phyloP scores from a whole-genome alignment of 1,284 basidiomycete genomes.

The Moniliella sp. region DNA sequence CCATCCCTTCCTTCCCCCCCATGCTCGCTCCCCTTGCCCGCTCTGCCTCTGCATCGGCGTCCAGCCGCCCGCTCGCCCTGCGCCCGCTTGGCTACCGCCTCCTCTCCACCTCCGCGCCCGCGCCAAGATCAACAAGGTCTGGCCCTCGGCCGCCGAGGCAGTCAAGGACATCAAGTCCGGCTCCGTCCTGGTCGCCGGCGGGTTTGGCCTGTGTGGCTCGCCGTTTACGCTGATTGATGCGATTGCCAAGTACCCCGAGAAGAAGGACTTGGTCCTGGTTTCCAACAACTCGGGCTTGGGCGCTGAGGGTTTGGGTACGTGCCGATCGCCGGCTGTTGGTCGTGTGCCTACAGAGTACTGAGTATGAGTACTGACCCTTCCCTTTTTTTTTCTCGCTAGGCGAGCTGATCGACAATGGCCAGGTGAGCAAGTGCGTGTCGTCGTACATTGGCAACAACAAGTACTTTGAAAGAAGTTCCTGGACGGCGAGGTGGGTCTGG shows the following conservation, averaged over 20 bases:
- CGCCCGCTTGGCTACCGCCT: too few species aligned
- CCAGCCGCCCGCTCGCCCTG: too few species aligned
- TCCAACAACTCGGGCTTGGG: slow-evolving; percentile 29
- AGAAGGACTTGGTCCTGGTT: slow-evolving; percentile 23
- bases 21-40: too few species aligned
- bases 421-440: slow-evolving; percentile 22
- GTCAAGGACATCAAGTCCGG: slow-evolving; percentile 23
- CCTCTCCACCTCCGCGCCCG: too few species aligned
- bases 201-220: slow-evolving; percentile 30
- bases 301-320: slow-evolving; percentile 16
- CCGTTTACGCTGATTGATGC: slow-evolving; percentile 28
- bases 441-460: slow-evolving; percentile 31
- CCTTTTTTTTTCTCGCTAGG: too few species aligned
- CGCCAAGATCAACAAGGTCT: slow-evolving; percentile 1
- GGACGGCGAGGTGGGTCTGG: slow-evolving; percentile 17
- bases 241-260: slow-evolving; percentile 10
- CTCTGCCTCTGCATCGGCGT: too few species aligned
- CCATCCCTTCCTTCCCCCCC: too few species aligned
- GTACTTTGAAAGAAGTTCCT: slow-evolving; percentile 26
- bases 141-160: slow-evolving; percentile 13
- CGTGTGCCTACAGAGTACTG: too few species aligned
- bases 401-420: slow-evolving; percentile 14
- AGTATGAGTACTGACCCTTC: too few species aligned
- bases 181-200: slow-evolving; percentile 18
- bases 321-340: too few species aligned